Evolutionary conservation across 768 basidiomycete genomes (phyloP), one percentile per base, ranked within the genome.

Genomic region (Cubamyces sp.): DNA sequence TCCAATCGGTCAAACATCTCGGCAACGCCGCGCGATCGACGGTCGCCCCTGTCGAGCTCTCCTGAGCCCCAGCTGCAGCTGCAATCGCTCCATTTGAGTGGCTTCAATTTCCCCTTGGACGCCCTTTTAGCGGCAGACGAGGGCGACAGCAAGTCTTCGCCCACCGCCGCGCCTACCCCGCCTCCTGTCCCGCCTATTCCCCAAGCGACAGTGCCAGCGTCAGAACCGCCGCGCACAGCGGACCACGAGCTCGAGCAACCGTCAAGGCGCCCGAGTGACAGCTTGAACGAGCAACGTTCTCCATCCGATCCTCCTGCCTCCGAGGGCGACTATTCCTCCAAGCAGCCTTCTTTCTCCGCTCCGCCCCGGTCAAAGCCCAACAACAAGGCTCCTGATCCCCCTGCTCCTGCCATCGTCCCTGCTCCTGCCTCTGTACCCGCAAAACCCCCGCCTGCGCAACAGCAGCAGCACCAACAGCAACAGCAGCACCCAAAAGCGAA

Each of bases 31-130:
- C 54, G 54, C 43, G 43, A 56, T 37, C 56, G 45, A 12, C 56
- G 47, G 25, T 4, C 39, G 37, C 43, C 47, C 37, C 43, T 45
- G 19, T 45, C 43, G n/a, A 16, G 15, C 18, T 21, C 43, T 18
- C 37, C 47, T 49, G 57, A 26, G 19, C 12, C 21, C 14, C n/a
- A 12, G 34, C 46, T 59, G n/a, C 62, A 59, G 41, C 62, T 64
- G 43, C 43, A 64, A 7, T 60, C 58, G 3, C 63, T 64, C n/a
- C 63, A 64, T 53, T 51, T 64, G 48, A 64, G 63, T 34, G 63
- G 63, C 48, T 64, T 64, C 54, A 54, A 60, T 39, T 64, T 64
- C 26, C 54, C 63, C 19, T 42, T 64, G 54, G 58, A 64, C 54
- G 58, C 58, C 26, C 48, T 64, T 34, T 43, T 64, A 0, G 58